These are phyloP conservation scores for Paratinospora sagittata DNA, from an alignment of 164 flowering plant species.

Conservation along the genomic window DNA sequence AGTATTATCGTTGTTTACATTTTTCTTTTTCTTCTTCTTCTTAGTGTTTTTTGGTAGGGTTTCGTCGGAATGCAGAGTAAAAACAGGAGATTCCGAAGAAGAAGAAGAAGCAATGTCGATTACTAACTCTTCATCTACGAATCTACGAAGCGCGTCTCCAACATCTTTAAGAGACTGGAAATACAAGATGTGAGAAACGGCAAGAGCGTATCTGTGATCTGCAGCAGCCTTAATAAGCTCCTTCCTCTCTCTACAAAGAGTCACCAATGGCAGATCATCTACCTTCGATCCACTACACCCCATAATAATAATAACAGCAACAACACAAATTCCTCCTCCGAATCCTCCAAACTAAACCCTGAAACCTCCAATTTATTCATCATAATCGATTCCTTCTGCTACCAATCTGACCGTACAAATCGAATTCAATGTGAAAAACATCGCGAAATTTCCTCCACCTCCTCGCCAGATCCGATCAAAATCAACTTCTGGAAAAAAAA, in stretches of 20 bases:
- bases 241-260: slow-evolving; percentile 70
- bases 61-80: slow-evolving; percentile 59
- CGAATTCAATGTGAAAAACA: background rate
- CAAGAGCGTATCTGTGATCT: slow-evolving; percentile 60
- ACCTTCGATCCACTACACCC: slow-evolving; percentile 84
- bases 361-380: background rate
- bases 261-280: slow-evolving; percentile 62
- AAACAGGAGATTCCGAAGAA: slow-evolving; percentile 52
- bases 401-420: background rate
- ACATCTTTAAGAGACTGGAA: slow-evolving; percentile 53
- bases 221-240: slow-evolving; percentile 61
- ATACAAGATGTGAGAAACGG: slow-evolving; percentile 71
- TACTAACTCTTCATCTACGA: slow-evolving; percentile 73
- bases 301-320: slow-evolving; percentile 42
- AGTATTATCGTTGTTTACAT: slow-evolving; percentile 1
- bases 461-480: background rate
- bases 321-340: slow-evolving; percentile 1
- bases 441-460: background rate
- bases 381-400: background rate
- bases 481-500: background rate
- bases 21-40: slow-evolving; percentile 26
- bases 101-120: slow-evolving; percentile 23
- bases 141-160: slow-evolving; percentile 66
- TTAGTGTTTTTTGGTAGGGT: background rate
- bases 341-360: slow-evolving; percentile 14